Percentiles rank a stretch among this genome's conserved stretches.
phyloP scores from a whole-genome alignment of 345 rosid species.

The Draba incana region DNA sequence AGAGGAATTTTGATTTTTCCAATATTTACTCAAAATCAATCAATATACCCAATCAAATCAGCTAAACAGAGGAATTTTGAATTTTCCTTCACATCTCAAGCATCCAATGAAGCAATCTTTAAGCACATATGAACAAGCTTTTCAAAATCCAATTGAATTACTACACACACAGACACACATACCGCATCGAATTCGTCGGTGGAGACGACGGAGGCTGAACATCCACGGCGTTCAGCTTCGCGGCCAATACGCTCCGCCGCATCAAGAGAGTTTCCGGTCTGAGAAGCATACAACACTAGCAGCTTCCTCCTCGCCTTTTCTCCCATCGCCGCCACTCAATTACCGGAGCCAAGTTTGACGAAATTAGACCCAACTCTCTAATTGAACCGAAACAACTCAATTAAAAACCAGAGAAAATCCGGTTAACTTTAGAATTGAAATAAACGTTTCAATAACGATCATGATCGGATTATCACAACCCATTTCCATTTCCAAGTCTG shows the following conservation, averaged over 20 bases:
- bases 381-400: background rate
- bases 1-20: background rate
- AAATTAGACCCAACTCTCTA: slow-evolving; percentile 2
- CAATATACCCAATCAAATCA: background rate
- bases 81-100: background rate
- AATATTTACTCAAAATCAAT: background rate
- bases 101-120: slow-evolving; percentile 5
- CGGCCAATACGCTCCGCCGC: slow-evolving; percentile 83
- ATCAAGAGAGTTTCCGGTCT: slow-evolving; percentile 87
- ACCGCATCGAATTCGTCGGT: slow-evolving; percentile 69
- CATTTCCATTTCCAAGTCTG: background rate
- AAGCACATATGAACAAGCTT: slow-evolving; percentile 15
- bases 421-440: background rate
- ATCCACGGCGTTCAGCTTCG: slow-evolving; percentile 77
- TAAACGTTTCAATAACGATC: slow-evolving; percentile 7
- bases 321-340: slow-evolving; percentile 43
- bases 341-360: background rate
- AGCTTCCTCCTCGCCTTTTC: slow-evolving; percentile 47
- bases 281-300: slow-evolving; percentile 69
- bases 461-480: background rate
- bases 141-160: too few species aligned
- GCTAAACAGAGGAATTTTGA: slow-evolving; percentile 1
- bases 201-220: slow-evolving; percentile 55
- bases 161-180: slow-evolving; percentile 12
- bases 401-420: background rate